Percentiles rank a stretch among this genome's conserved stretches.
Conservation (phyloP, 306 rosid species). For the Prosopis cineraria region DNA sequence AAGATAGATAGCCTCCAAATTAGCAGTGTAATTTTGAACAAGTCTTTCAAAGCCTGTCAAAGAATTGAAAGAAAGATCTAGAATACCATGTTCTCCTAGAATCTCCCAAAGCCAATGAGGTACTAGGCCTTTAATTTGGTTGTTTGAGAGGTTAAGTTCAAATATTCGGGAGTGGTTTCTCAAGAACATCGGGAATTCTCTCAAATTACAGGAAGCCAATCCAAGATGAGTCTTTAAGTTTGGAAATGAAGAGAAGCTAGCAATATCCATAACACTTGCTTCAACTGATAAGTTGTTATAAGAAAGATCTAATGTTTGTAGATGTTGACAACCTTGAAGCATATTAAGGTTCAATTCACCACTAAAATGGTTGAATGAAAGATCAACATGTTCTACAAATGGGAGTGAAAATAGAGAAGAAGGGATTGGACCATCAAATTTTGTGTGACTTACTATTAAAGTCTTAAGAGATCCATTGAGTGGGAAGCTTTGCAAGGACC, state of each 20-base stretch:
- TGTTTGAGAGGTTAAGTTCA: constrained; percentile 58
- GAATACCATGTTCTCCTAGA: rapidly evolving
- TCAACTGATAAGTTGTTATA: constrained; percentile 32
- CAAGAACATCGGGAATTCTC: constrained; percentile 30
- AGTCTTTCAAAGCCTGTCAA: constrained; percentile 27
- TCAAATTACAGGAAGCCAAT: constrained; percentile 42
- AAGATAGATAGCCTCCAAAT: constrained; percentile 34
- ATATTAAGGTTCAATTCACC: not conserved
- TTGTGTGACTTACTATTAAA: no score
- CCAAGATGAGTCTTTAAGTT: not conserved
- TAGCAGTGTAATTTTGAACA: not conserved
- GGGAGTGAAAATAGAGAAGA: no score
- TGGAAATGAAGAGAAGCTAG: no score
- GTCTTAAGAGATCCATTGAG: no score
- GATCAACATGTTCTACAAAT: no score
- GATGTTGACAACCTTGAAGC: constrained; percentile 6
- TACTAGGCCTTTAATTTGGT: constrained; percentile 43
- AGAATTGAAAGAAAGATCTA: constrained; percentile 53
- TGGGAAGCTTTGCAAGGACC: no score
- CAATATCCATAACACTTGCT: not conserved
- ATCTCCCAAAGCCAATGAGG: constrained; percentile 62
- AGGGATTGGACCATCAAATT: no score
- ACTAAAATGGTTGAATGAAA: no score
- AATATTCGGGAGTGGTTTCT: not conserved
- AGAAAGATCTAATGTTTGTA: constrained; percentile 49